Evolutionary conservation across 345 rosid genomes (phyloP).

Genomic region (Bruguiera sexangula): DNA sequence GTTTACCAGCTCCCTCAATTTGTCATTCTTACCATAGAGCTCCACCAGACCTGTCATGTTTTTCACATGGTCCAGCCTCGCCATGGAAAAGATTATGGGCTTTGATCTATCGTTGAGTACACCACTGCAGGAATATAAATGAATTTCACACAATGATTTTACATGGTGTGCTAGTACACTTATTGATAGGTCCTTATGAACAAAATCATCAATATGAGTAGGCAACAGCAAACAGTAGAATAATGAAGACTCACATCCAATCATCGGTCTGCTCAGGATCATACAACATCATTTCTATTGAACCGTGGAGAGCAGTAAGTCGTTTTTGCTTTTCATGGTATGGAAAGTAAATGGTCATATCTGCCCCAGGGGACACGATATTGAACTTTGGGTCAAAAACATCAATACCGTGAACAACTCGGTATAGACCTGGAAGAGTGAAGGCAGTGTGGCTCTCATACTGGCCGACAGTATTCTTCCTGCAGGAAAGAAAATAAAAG

Average conservation of each 20-base stretch:
- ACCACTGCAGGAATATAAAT: slow-evolving; percentile 48
- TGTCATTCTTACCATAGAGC: slow-evolving; percentile 59
- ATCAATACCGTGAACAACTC: slow-evolving; percentile 94
- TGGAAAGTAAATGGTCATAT: slow-evolving; percentile 90
- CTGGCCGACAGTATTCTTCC: slow-evolving; percentile 93
- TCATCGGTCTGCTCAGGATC: slow-evolving; percentile 76
- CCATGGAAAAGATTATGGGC: slow-evolving; percentile 95
- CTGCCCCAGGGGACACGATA: slow-evolving; percentile 98
- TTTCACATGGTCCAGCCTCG: slow-evolving; percentile 88
- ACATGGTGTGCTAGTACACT: too few species aligned
- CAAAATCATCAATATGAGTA: neutral
- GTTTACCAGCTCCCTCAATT: slow-evolving; percentile 80
- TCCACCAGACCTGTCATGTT: slow-evolving; percentile 93
- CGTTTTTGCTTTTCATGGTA: slow-evolving; percentile 57
- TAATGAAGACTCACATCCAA: slow-evolving; percentile 56
- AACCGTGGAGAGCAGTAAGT: slow-evolving; percentile 77
- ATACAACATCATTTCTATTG: slow-evolving; percentile 72
- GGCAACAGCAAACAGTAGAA: slow-evolving; percentile 1
- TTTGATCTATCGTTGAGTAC: slow-evolving; percentile 66
- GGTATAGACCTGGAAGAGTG: slow-evolving; percentile 88
- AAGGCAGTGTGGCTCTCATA: slow-evolving; percentile 92
- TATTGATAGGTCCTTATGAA: too few species aligned
- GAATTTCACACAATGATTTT: too few species aligned
- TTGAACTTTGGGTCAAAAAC: slow-evolving; percentile 98
- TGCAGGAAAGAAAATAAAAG: slow-evolving; percentile 29